Percentiles rank a stretch among this genome's conserved stretches.
These are phyloP conservation scores for Fusarium ambrosium DNA, from an alignment of 2,329 filamentous ascomycete species.

Conservation along the genomic window DNA sequence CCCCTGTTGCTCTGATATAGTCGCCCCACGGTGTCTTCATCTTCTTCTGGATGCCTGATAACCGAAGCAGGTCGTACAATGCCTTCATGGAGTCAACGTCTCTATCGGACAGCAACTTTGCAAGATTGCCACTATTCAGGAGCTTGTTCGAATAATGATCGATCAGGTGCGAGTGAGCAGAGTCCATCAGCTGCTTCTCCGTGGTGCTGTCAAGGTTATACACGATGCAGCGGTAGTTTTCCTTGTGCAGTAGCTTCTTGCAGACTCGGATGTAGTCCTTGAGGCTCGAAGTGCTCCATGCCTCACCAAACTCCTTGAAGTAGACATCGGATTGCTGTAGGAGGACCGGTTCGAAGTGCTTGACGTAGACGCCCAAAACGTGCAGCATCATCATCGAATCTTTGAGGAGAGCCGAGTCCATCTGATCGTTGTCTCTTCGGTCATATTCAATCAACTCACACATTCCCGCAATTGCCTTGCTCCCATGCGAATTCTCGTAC, in stretches of 20 bases:
- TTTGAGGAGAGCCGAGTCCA: conserved; percentile 76
- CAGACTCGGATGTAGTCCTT: conserved; percentile 82
- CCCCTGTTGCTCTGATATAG: conserved; percentile 83
- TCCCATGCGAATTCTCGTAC: conserved; percentile 43
- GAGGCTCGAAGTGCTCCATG: conserved; percentile 73
- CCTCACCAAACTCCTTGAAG: conserved; percentile 77
- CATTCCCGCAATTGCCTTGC: conserved; percentile 64
- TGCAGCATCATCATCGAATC: conserved; percentile 86
- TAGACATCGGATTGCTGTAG: conserved; percentile 76
- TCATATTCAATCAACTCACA: conserved; percentile 83
- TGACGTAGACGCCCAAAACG: conserved; percentile 84
- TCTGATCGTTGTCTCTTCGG: conserved; percentile 68
- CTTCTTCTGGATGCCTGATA: conserved; percentile 77
- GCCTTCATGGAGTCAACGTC: conserved; percentile 79
- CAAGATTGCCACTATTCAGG: conserved; percentile 75
- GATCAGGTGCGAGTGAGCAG: conserved; percentile 81
- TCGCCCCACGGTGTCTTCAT: conserved; percentile 80
- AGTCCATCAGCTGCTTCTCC: conserved; percentile 79
- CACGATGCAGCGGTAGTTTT: conserved; percentile 81
- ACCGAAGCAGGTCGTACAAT: conserved; percentile 82
- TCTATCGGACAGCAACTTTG: conserved; percentile 78
- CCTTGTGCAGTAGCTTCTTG: conserved; percentile 76
- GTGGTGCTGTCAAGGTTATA: conserved; percentile 89
- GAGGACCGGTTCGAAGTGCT: conserved; percentile 83
- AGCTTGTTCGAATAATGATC: conserved; percentile 75